These are phyloP conservation scores for Testicularia cyperi DNA, from an alignment of 1,284 basidiomycete genomes.

Conservation along the genomic window DNA sequence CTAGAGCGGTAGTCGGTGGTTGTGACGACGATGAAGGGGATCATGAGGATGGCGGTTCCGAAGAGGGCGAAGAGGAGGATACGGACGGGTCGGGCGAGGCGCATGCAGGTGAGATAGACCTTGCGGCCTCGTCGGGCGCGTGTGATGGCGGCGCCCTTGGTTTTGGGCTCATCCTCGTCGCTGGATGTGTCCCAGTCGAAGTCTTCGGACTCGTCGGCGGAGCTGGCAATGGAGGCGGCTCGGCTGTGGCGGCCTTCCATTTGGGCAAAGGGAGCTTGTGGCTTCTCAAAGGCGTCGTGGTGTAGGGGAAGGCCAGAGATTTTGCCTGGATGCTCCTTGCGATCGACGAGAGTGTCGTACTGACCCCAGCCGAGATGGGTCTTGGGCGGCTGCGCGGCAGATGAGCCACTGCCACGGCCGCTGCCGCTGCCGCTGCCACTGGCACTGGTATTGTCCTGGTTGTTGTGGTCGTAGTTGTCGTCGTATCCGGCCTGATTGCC, in stretches of 20 bases:
- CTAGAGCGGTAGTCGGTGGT: conserved; percentile 16
- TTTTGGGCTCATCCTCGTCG: conserved; percentile 32
- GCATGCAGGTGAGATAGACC: conserved; percentile 46
- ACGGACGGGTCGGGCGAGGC: conserved; percentile 52
- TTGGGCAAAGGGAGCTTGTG: conserved; percentile 30
- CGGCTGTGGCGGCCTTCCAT: conserved; percentile 14
- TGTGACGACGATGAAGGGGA: conserved; percentile 55
- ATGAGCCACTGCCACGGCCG: conserved; percentile 7
- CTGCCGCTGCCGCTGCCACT: conserved; percentile 22
- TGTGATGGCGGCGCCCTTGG: conserved; percentile 18
- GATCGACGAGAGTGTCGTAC: conserved; percentile 35
- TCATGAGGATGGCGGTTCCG: conserved; percentile 45
- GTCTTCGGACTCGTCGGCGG: conserved; percentile 52
- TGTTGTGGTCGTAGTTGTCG: not conserved
- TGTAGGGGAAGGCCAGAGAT: conserved; percentile 12
- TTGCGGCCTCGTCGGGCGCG: conserved; percentile 45
- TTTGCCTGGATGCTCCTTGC: conserved; percentile 13
- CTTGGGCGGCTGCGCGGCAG: conserved; percentile 16
- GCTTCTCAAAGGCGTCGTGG: conserved; percentile 19
- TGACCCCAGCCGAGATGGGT: conserved; percentile 18
- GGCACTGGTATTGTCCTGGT: conserved; percentile 12
- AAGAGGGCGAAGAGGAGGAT: conserved; percentile 45
- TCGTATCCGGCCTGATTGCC: conserved; percentile 23
- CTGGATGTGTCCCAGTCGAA: conserved; percentile 55
- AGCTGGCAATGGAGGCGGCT: conserved; percentile 34